phyloP scores from a whole-genome alignment of 75 land plant genomes.

The Picea glauca region DNA sequence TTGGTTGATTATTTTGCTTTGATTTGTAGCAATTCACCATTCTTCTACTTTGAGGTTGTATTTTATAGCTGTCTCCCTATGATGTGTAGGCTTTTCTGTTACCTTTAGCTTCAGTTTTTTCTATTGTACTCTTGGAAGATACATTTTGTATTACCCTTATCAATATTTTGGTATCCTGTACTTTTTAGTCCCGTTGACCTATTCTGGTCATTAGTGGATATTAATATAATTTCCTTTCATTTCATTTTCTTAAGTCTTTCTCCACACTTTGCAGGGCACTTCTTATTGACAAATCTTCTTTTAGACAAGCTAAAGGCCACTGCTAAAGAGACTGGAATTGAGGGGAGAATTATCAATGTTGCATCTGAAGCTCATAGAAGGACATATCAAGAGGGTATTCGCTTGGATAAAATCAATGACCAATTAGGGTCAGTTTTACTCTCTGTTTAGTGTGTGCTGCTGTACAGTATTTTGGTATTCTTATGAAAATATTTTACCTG shows the following conservation, averaged over 20 bases:
- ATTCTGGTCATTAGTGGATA: too few species aligned
- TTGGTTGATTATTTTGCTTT: neutral
- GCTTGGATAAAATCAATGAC: conserved; percentile 32
- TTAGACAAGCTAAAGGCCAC: conserved; percentile 49
- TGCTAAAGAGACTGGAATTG: conserved; percentile 45
- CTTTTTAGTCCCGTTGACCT: too few species aligned
- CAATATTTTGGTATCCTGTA: too few species aligned
- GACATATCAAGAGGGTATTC: conserved; percentile 26
- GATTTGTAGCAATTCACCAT: too few species aligned
- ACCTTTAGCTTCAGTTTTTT: too few species aligned
- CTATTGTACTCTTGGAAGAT: too few species aligned
- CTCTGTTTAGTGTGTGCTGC: neutral
- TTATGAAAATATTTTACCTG: neutral
- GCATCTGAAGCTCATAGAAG: conserved; percentile 33
- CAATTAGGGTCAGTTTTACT: conserved; percentile 12
- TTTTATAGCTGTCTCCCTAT: too few species aligned
- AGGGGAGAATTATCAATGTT: conserved; percentile 53
- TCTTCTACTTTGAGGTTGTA: too few species aligned
- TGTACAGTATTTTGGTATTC: neutral
- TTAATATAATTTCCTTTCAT: too few species aligned
- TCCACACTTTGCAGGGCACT: conserved; percentile 40
- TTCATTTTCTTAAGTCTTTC: neutral
- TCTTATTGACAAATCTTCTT: conserved; percentile 44
- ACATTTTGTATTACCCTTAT: too few species aligned
- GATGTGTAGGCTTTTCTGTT: too few species aligned